These are phyloP conservation scores for Henningerozyma blattae DNA, from an alignment of 805 yeast species.

Conservation along the genomic window DNA sequence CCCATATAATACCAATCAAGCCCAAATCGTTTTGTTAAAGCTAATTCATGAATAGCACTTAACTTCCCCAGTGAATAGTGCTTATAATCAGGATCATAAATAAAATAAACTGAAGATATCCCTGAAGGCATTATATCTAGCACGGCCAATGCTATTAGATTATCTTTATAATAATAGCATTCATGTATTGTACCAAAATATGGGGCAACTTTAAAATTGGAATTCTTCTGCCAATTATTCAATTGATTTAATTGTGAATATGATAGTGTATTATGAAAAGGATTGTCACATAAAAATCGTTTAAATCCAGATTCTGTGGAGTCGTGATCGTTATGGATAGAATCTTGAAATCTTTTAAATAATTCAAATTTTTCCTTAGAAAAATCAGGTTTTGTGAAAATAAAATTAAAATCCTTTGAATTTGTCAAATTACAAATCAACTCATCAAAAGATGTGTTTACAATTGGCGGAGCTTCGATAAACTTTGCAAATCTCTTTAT, in stretches of 20 bases:
- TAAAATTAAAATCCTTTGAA: constrained; percentile 26
- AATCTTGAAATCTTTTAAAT: constrained; percentile 57
- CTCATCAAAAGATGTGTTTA: constrained; percentile 18
- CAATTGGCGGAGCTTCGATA: constrained; percentile 7
- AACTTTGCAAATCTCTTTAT: constrained; percentile 43
- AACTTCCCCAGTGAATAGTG: constrained; percentile 64
- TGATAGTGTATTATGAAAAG: constrained; percentile 31
- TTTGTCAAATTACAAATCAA: constrained; percentile 31
- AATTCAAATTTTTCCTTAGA: constrained; percentile 49
- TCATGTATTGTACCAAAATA: constrained; percentile 63
- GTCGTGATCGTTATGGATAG: constrained; percentile 54
- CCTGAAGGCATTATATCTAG: constrained; percentile 67
- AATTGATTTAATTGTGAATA: constrained; percentile 14
- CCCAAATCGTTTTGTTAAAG: constrained; percentile 32
- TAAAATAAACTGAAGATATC: constrained; percentile 73
- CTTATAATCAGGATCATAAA: constrained; percentile 76
- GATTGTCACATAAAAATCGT: constrained; percentile 58
- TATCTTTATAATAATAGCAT: constrained; percentile 52
- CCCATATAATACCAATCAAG: constrained; percentile 65
- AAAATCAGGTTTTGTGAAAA: constrained; percentile 40
- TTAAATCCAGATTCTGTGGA: constrained; percentile 37
- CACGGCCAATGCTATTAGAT: constrained; percentile 64
- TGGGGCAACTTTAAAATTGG: constrained; percentile 9
- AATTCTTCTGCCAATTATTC: constrained; percentile 27
- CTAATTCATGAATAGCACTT: constrained; percentile 61